phyloP scores from a whole-genome alignment of 2,329 filamentous ascomycete genomes.

The Ceratocystis lukuohia region DNA sequence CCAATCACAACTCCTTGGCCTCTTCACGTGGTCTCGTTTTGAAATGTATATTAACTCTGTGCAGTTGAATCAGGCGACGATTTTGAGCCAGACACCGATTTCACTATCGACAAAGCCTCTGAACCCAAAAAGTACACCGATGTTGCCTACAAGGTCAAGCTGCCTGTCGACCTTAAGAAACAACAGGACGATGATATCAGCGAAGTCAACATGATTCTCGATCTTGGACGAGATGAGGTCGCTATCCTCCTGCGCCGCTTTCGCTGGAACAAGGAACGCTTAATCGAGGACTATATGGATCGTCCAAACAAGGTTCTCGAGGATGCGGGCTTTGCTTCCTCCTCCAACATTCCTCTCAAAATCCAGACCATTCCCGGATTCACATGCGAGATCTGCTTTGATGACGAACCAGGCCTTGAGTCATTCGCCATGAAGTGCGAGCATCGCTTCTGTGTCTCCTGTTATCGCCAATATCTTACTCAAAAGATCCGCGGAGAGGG shows the following conservation, averaged over 20 bases:
- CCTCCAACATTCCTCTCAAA: slow-evolving; percentile 46
- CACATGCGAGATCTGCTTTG: slow-evolving; percentile 89
- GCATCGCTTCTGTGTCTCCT: slow-evolving; percentile 84
- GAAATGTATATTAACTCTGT: background rate
- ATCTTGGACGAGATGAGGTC: slow-evolving; percentile 75
- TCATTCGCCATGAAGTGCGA: slow-evolving; percentile 92
- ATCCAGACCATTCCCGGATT: slow-evolving; percentile 64
- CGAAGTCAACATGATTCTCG: slow-evolving; percentile 83
- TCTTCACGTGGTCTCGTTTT: background rate
- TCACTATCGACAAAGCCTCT: slow-evolving; percentile 35
- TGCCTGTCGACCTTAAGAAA: slow-evolving; percentile 64
- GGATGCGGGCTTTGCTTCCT: slow-evolving; percentile 64
- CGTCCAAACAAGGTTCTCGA: slow-evolving; percentile 66
- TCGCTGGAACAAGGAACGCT: slow-evolving; percentile 88
- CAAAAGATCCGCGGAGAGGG: slow-evolving; percentile 95
- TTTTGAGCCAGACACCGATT: slow-evolving; percentile 15
- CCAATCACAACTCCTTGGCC: background rate
- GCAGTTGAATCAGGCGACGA: slow-evolving; percentile 18
- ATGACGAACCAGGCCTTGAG: slow-evolving; percentile 62
- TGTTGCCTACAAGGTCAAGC: slow-evolving; percentile 69
- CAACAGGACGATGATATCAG: slow-evolving; percentile 78
- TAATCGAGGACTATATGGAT: slow-evolving; percentile 97
- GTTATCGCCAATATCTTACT: slow-evolving; percentile 78
- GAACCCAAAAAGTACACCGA: slow-evolving; percentile 58
- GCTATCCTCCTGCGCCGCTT: slow-evolving; percentile 82